Evolutionary conservation across 1,284 basidiomycete genomes (phyloP).

Genomic region (Cutaneotrichosporon cutaneum): DNA sequence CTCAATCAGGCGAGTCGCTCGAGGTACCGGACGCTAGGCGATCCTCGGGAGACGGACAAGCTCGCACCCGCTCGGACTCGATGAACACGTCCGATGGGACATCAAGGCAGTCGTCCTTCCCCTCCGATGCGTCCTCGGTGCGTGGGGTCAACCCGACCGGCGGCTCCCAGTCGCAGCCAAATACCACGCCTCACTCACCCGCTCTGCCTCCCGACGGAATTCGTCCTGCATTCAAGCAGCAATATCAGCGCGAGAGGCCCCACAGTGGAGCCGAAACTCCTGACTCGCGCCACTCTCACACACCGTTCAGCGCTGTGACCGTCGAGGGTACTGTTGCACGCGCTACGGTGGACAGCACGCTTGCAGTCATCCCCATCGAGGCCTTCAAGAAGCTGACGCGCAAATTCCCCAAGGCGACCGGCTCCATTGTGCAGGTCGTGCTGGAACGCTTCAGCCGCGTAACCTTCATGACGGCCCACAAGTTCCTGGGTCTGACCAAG

Average conservation of each 20-base stretch:
- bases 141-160: background rate
- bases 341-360: slow-evolving; percentile 87
- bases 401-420: slow-evolving; percentile 94
- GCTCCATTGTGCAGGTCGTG: slow-evolving; percentile 73
- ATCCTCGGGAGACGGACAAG: background rate
- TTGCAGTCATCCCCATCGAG: slow-evolving; percentile 98
- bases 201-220: background rate
- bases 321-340: slow-evolving; percentile 66
- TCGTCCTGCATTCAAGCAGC: background rate
- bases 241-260: background rate
- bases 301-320: background rate
- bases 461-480: slow-evolving; percentile 88
- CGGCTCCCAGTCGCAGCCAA: slow-evolving; percentile 6
- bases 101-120: slow-evolving; percentile 7
- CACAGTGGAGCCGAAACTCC: slow-evolving; percentile 1
- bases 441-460: slow-evolving; percentile 93
- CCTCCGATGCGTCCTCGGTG: background rate
- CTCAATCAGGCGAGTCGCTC: background rate
- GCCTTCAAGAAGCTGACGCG: slow-evolving; percentile 80
- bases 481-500: slow-evolving; percentile 90
- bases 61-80: slow-evolving; percentile 11
- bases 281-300: slow-evolving; percentile 2
- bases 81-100: slow-evolving; percentile 16
- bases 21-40: background rate
- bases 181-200: background rate